Evolutionary conservation across 345 rosid genomes (phyloP).

Genomic region (Populus pruinosa): DNA sequence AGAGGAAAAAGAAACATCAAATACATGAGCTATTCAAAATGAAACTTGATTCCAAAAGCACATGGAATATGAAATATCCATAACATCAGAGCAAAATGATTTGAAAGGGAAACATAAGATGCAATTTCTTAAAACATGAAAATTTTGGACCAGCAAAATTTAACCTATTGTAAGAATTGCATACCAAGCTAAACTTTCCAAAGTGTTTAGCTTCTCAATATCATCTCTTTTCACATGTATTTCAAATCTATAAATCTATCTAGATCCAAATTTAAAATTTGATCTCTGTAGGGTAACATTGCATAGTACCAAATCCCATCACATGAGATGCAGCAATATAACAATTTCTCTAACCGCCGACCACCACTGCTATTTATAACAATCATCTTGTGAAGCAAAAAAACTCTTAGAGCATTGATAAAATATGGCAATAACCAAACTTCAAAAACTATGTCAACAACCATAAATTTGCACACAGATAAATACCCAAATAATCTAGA

Average conservation of each 20-base stretch:
- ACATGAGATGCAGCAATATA: neutral
- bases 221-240: neutral
- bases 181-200: neutral
- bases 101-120: neutral
- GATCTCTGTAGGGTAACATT: neutral
- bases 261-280: neutral
- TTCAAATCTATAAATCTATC: neutral
- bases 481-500: neutral
- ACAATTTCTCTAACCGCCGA: neutral
- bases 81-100: neutral
- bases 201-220: neutral
- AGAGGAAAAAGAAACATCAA: constrained; percentile 21
- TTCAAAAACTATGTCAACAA: neutral
- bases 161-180: neutral
- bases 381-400: neutral
- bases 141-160: neutral
- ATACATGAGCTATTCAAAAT: constrained; percentile 12
- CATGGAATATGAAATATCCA: neutral
- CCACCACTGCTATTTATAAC: neutral
- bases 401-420: neutral
- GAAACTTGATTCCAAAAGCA: neutral
- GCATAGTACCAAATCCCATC: neutral
- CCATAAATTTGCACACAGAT: neutral
- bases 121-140: neutral
- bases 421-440: neutral